phyloP scores from a whole-genome alignment of 1,284 basidiomycete species.

The Sporisorium scitamineum region DNA sequence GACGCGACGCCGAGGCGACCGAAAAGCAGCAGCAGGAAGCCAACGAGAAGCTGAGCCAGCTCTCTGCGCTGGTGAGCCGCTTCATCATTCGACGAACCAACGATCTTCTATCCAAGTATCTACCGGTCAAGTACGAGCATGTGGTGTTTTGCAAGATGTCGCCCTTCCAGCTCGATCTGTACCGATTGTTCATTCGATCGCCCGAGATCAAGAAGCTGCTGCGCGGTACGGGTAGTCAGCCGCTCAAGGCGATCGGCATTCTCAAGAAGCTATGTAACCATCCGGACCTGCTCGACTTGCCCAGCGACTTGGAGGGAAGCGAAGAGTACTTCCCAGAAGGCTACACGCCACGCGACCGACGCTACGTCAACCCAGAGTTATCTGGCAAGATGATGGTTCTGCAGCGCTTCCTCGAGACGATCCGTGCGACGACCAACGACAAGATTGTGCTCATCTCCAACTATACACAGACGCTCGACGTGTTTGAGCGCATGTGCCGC shows the following conservation, averaged over 20 bases:
- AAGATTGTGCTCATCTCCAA: conserved; percentile 99
- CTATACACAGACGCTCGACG: conserved; percentile 95
- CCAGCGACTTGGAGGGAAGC: conserved; percentile 86
- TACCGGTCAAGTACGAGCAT: conserved; percentile 99
- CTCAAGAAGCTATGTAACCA: conserved; percentile 98
- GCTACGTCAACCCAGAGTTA: conserved; percentile 57
- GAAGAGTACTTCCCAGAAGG: conserved; percentile 86
- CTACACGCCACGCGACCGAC: conserved; percentile 74
- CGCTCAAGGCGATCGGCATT: conserved; percentile 95
- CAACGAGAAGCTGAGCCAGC: conserved; percentile 91
- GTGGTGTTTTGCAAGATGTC: conserved; percentile 96
- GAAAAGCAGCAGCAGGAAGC: conserved; percentile 84
- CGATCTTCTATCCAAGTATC: conserved; percentile 94
- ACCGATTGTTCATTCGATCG: conserved; percentile 91
- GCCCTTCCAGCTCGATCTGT: conserved; percentile 87
- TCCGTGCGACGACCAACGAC: conserved; percentile 73
- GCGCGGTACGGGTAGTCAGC: conserved; percentile 90
- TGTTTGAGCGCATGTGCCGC: conserved; percentile 71
- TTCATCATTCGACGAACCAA: conserved; percentile 99
- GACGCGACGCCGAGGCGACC: conserved; percentile 89
- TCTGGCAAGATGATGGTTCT: conserved; percentile 81
- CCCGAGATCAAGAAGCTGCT: conserved; percentile 93
- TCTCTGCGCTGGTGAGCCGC: conserved; percentile 88
- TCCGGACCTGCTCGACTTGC: conserved; percentile 89
- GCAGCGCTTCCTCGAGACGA: conserved; percentile 73